These are phyloP conservation scores for Crotalaria pallida DNA, from an alignment of 306 rosid genomes.

Conservation along the genomic window DNA sequence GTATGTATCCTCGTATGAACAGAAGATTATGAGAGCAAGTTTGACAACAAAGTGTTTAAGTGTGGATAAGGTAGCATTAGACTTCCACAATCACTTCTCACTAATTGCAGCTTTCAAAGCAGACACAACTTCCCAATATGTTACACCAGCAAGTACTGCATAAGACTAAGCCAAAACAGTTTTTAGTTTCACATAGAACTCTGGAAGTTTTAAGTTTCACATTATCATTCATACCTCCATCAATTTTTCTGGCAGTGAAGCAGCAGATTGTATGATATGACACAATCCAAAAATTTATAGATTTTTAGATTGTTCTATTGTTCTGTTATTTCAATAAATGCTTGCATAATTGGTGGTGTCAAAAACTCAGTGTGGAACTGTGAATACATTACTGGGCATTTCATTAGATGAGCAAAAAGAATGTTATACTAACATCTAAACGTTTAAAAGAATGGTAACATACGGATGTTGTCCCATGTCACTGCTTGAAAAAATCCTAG, in stretches of 20 bases:
- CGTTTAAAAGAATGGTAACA: not conserved
- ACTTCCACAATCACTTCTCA: slow-evolving; percentile 16
- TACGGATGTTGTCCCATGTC: not conserved
- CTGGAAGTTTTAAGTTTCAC: slow-evolving; percentile 8
- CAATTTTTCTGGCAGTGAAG: slow-evolving; percentile 13
- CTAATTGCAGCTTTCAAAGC: slow-evolving; percentile 11
- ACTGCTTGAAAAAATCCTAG: not conserved
- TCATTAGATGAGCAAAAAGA: not conserved
- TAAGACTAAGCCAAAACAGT: not conserved
- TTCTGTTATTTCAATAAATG: slow-evolving; percentile 20
- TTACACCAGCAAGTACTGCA: slow-evolving; percentile 10
- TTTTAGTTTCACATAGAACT: slow-evolving; percentile 12
- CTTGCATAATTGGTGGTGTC: not conserved
- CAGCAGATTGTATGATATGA: slow-evolving; percentile 20
- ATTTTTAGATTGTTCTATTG: slow-evolving; percentile 12
- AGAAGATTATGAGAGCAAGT: slow-evolving; percentile 18
- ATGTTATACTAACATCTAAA: not conserved
- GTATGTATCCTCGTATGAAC: slow-evolving; percentile 18
- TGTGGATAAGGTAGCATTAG: slow-evolving; percentile 26
- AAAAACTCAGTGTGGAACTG: not conserved
- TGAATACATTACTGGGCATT: not conserved
- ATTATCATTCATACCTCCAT: slow-evolving; percentile 20
- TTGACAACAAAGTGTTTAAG: slow-evolving; percentile 19
- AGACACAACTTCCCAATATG: not conserved
- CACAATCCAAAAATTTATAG: not conserved